phyloP scores from a whole-genome alignment of 108 stramenopile genomes.

The Poteriospumella lacustris region DNA sequence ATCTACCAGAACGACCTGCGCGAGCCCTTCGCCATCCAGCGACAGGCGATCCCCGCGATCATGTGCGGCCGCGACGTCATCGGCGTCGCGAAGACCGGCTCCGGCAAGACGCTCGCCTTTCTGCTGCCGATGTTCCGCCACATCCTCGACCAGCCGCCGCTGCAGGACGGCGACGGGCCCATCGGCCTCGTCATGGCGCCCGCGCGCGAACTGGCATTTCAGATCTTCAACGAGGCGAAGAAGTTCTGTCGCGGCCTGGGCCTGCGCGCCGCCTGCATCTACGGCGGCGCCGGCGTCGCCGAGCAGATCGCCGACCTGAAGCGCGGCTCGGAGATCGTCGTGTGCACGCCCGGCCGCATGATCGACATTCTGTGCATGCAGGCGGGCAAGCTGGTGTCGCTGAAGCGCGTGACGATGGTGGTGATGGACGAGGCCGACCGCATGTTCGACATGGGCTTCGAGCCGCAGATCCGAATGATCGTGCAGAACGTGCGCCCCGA shows the following conservation, averaged over 20 bases:
- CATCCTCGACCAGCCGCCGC: constrained; percentile 83
- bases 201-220: constrained; percentile 89
- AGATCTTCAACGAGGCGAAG: constrained; percentile 77
- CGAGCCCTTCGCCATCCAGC: constrained; percentile 89
- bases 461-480: constrained; percentile 90
- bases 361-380: constrained; percentile 99
- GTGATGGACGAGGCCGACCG: constrained; percentile 98
- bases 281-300: constrained; percentile 92
- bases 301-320: constrained; percentile 96
- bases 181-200: constrained; percentile 92
- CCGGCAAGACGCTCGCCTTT: constrained; percentile 93
- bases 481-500: constrained; percentile 69
- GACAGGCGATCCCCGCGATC: constrained; percentile 92
- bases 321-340: constrained; percentile 88
- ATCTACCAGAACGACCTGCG: constrained; percentile 44
- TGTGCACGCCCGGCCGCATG: constrained; percentile 92
- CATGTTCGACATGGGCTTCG: constrained; percentile 99
- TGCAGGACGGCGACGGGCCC: constrained; percentile 84
- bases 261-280: constrained; percentile 76
- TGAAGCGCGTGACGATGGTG: constrained; percentile 85
- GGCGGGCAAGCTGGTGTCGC: constrained; percentile 70
- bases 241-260: constrained; percentile 46
- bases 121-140: constrained; percentile 86
- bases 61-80: constrained; percentile 97
- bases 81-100: constrained; percentile 96